A percentile compares a stretch with the other conserved stretches of the same genome.
These are phyloP conservation scores for Nicotiana sylvestris DNA, from an alignment of 257 asterid species.

Conservation along the genomic window DNA sequence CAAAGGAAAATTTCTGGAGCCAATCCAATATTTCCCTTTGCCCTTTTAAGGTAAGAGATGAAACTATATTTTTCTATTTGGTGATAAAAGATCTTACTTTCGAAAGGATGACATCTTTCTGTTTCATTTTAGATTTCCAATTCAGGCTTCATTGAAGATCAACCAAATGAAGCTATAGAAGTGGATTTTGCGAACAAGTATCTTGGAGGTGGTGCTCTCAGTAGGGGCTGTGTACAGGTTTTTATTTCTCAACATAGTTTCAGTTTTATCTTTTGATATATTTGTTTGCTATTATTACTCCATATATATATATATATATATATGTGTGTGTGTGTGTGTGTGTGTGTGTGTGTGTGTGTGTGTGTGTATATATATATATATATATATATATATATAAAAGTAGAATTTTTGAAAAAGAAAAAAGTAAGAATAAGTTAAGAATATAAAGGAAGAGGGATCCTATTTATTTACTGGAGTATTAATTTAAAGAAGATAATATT, in stretches of 20 bases:
- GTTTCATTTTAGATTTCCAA: conserved; percentile 40
- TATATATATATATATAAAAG: not conserved
- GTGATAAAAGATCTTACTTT: not conserved
- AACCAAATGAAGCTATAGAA: conserved; percentile 58
- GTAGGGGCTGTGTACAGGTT: conserved; percentile 76
- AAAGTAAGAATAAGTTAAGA: not conserved
- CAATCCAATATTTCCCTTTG: conserved; percentile 58
- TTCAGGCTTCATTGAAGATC: conserved; percentile 80
- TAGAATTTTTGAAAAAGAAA: not conserved
- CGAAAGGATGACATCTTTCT: not conserved
- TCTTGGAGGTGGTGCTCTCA: conserved; percentile 94
- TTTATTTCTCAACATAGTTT: not conserved
- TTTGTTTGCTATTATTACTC: not conserved
- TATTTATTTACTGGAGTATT: not conserved
- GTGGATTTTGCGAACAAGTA: conserved; percentile 86
- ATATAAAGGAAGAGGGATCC: not conserved
- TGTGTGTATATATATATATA: too few species aligned
- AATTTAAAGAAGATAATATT: not conserved
- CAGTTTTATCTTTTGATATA: not conserved
- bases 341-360: too few species aligned
- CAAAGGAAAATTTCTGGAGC: conserved; percentile 63
- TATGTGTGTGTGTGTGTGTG: too few species aligned
- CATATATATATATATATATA: too few species aligned
- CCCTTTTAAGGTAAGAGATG: conserved; percentile 55
- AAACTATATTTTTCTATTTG: not conserved